Evolutionary conservation across 2,329 filamentous ascomycete genomes (phyloP).

Genomic region (Diaporthe longicolla): DNA sequence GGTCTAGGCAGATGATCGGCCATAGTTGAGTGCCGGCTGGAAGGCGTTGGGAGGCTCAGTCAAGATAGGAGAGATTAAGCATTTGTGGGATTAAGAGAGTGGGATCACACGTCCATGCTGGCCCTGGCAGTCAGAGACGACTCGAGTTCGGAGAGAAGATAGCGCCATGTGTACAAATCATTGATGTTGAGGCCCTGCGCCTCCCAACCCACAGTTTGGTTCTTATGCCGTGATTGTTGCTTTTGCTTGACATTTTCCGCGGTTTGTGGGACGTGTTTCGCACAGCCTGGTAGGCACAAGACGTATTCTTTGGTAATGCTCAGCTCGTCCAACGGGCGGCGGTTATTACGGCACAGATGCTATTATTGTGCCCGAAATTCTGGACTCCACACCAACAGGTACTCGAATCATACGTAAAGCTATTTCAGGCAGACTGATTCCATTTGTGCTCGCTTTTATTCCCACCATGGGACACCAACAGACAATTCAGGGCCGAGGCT

Average conservation of each 20-base stretch:
- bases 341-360: not conserved
- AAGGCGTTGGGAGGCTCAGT: constrained; percentile 35
- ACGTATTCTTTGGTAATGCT: not conserved
- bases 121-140: not conserved
- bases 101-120: not conserved
- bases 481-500: not conserved
- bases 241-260: not conserved
- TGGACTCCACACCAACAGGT: constrained; percentile 6
- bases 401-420: constrained; percentile 19
- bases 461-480: constrained; percentile 13
- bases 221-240: not conserved
- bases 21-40: constrained; percentile 14
- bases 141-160: constrained; percentile 3
- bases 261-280: too few relatives aligned
- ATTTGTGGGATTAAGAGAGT: constrained; percentile 27
- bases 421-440: constrained; percentile 16
- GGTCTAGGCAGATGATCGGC: constrained; percentile 27
- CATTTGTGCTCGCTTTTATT: not conserved
- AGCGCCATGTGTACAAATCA: constrained; percentile 4
- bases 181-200: constrained; percentile 24
- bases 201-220: not conserved
- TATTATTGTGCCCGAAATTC: constrained; percentile 4
- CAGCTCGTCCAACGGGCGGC: not conserved
- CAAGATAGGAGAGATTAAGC: not conserved
- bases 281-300: too few relatives aligned